phyloP scores from a whole-genome alignment of 169 alveolate species.

The Plasmodium knowlesi region DNA sequence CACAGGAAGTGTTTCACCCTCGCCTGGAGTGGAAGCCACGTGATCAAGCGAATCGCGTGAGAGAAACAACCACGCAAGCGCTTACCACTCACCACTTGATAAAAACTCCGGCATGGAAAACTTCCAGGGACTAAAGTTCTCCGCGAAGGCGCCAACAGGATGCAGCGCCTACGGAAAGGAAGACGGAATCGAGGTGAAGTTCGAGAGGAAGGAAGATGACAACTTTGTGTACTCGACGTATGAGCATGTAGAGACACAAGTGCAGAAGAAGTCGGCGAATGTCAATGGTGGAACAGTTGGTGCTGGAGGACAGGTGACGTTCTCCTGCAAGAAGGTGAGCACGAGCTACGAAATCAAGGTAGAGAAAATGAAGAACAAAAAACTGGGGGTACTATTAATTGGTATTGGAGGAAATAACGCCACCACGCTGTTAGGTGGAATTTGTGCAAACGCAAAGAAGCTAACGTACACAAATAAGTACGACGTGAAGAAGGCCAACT shows the following conservation, averaged over 20 bases:
- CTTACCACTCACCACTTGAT: neutral
- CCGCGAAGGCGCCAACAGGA: neutral
- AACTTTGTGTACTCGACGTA: conserved; percentile 27
- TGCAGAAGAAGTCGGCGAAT: neutral
- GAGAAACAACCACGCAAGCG: neutral
- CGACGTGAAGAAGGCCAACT: conserved; percentile 88
- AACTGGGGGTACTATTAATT: conserved; percentile 91
- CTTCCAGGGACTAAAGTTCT: conserved; percentile 15
- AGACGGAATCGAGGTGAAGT: neutral
- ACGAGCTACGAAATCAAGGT: conserved; percentile 31
- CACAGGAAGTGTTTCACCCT: neutral
- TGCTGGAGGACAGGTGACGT: neutral
- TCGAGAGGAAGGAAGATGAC: conserved; percentile 19
- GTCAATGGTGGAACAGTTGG: neutral
- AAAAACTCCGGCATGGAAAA: neutral
- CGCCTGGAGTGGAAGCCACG: neutral
- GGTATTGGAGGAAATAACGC: conserved; percentile 95
- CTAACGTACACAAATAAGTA: conserved; percentile 88
- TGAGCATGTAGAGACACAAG: conserved; percentile 47
- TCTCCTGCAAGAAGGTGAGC: conserved; percentile 25
- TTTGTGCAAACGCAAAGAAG: conserved; percentile 88
- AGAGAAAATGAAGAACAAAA: conserved; percentile 55
- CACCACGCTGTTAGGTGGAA: conserved; percentile 88
- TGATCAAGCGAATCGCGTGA: neutral
- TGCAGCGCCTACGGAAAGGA: neutral